Evolutionary conservation across 2,329 filamentous ascomycete genomes (phyloP).

Genomic region (Xylaria polymorpha): DNA sequence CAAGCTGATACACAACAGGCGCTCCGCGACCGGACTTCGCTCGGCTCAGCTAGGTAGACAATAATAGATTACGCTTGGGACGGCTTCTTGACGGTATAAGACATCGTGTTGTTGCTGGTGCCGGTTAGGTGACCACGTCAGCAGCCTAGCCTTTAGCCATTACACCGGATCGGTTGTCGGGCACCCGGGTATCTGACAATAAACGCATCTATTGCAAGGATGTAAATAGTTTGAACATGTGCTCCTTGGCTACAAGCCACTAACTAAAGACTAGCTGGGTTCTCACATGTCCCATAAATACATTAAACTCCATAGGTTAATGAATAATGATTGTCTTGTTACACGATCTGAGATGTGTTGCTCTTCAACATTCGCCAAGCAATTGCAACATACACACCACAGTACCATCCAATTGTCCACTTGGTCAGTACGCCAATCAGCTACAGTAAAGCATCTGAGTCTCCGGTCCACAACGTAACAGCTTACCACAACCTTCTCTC

Average conservation of each 20-base stretch:
- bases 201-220: neutral
- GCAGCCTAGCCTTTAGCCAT: neutral
- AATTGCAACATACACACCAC: conserved; percentile 13
- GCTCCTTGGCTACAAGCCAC: neutral
- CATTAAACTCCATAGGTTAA: neutral
- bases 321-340: neutral
- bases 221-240: neutral
- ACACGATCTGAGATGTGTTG: no score
- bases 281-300: neutral
- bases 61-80: neutral
- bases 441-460: neutral
- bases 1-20: neutral
- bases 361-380: neutral
- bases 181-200: neutral
- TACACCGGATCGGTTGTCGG: neutral
- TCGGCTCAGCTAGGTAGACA: neutral
- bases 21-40: conserved; percentile 40
- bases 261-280: neutral
- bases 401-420: conserved; percentile 10
- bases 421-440: neutral
- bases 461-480: neutral
- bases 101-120: neutral
- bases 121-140: neutral
- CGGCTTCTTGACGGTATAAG: neutral
- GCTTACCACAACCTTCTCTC: conserved; percentile 66